Conservation (phyloP, 2,329 filamentous ascomycete genomes). For the Fusarium compactum region DNA sequence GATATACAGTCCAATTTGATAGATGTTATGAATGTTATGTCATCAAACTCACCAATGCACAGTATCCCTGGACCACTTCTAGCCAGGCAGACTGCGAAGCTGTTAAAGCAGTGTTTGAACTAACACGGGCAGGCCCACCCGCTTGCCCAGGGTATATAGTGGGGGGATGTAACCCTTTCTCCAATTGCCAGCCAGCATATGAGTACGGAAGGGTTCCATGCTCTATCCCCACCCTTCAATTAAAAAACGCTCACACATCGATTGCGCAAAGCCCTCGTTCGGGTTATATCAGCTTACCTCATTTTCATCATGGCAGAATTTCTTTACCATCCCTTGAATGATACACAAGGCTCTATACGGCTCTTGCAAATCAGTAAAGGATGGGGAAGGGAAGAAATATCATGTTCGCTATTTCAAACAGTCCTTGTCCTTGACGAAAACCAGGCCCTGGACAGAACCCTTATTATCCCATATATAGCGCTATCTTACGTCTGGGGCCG, state of each 20-base stretch:
- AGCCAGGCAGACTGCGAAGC: no score
- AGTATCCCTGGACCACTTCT: no score
- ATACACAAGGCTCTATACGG: neutral
- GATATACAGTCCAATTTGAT: no score
- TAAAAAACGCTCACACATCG: neutral
- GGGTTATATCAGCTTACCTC: no score
- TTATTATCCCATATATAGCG: neutral
- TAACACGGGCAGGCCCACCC: no score
- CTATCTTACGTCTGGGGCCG: neutral
- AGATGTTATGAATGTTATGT: no score
- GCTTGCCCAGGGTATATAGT: no score
- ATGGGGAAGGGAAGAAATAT: neutral
- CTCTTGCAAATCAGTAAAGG: neutral
- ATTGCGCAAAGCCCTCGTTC: no score
- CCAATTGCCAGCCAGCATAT: neutral
- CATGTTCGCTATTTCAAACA: neutral
- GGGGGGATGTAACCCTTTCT: no score
- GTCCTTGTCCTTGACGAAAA: neutral
- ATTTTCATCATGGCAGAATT: neutral
- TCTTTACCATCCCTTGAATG: neutral
- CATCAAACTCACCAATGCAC: no score
- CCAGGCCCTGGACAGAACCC: neutral
- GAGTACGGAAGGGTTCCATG: neutral
- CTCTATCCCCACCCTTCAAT: neutral
- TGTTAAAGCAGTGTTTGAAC: no score